Base-by-base conservation (phyloP, 106 monocot genomes). In the Dioscorea alata region DNA sequence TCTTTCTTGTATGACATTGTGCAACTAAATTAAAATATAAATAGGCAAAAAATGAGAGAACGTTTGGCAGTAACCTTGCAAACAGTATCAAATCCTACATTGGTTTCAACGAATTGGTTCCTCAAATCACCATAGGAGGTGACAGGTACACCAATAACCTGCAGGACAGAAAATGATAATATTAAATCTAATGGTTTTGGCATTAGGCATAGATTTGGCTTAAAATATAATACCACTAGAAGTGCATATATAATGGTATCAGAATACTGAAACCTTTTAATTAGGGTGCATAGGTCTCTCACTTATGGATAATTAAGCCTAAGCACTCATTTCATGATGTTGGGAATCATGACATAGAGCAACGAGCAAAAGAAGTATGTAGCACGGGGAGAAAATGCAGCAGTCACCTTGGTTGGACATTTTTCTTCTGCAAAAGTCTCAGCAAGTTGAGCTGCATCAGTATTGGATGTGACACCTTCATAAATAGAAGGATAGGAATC, bases 21-120 rank as follows among this genome's bases (percentile, higher is more conserved):
- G n/a, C n/a, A n/a, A n/a, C 10, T 42, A 42, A 0, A 10, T 10
- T 6, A 42, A 6, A 42, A 10, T 10, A 42, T 42, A 42, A 42
- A 42, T 10, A 42, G 6, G 5, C 42, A 6, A 42, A 42, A 34
- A 42, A 5, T 42, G 42, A 42, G 42, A 7, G 42, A 6, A 57
- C 33, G 25, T 13, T 69, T 7, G 18, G 25, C n/a, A 59, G 4
- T 65, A 71, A 80, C 84, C 80, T 84, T 84, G 68, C 84, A 84
- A 17, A 84, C 59, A 21, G 84, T 84, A 68, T 84, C 84, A 66
- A 84, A 84, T 60, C 84, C 84, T 50, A 84, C 84, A 73, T 84
- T 76, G 64, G 84, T 79, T 73, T 84, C 84, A 49, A 84, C 84
- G 70, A 84, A 84, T 50, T 84, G 84, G 69, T 84, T 84, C 72